Percentiles rank a stretch among this genome's conserved stretches.
Conservation (phyloP, 805 yeast genomes). For the Metschnikowia koreensis region DNA sequence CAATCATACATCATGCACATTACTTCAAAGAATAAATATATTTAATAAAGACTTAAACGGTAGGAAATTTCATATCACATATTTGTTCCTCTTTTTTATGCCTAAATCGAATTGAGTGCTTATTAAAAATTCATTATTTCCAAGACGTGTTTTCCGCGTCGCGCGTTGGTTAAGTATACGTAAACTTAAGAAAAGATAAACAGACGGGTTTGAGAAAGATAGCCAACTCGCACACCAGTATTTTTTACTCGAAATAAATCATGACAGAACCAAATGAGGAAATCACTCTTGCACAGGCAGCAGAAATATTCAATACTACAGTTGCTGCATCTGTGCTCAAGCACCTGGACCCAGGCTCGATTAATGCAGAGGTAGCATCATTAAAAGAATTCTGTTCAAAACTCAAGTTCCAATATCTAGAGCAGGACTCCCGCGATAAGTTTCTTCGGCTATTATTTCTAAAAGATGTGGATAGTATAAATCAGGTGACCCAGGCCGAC, state of each 20-base stretch:
- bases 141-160: background rate
- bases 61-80: no score
- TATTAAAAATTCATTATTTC: no score
- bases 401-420: slow-evolving; percentile 62
- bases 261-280: slow-evolving; percentile 1
- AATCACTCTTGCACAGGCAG: slow-evolving; percentile 12
- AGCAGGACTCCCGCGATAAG: slow-evolving; percentile 69
- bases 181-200: background rate
- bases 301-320: slow-evolving; percentile 7
- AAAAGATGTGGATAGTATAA: slow-evolving; percentile 28
- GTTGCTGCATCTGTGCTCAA: slow-evolving; percentile 8
- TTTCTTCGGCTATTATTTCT: slow-evolving; percentile 52
- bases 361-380: slow-evolving; percentile 29
- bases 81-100: no score
- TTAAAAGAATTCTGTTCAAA: slow-evolving; percentile 48
- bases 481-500: slow-evolving; percentile 24
- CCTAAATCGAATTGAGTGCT: no score
- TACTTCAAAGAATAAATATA: background rate
- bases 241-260: background rate
- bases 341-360: slow-evolving; percentile 12
- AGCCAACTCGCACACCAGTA: no score
- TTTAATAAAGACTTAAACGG: no score
- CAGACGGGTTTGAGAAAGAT: no score
- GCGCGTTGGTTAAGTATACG: background rate
- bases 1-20: background rate